Evolutionary conservation across 257 asterid genomes (phyloP).

Genomic region (Scutellaria minor): DNA sequence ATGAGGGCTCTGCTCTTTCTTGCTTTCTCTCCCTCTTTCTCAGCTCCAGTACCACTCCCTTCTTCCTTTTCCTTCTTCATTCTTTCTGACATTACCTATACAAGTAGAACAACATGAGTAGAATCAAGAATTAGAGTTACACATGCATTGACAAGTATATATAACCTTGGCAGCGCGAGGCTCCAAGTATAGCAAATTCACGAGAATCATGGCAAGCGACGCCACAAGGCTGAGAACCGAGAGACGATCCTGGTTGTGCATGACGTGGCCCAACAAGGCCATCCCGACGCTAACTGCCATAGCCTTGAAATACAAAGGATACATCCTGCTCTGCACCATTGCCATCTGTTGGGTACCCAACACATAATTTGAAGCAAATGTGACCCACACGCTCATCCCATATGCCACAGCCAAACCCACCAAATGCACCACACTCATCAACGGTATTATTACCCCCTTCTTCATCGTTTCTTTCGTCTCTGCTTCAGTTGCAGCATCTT

Average conservation of each 20-base stretch:
- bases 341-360: conserved; percentile 61
- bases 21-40: not conserved
- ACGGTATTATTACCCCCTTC: no score
- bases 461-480: no score
- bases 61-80: conserved; percentile 74
- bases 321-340: conserved; percentile 60
- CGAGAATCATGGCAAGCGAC: conserved; percentile 43
- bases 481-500: conserved; percentile 27
- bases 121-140: not conserved
- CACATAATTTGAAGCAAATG: conserved; percentile 56
- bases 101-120: not conserved
- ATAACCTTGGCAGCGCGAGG: conserved; percentile 65
- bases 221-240: not conserved
- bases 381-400: conserved; percentile 66
- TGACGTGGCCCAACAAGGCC: conserved; percentile 50
- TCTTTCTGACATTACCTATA: conserved; percentile 60
- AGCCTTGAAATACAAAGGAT: conserved; percentile 57
- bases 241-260: conserved; percentile 11
- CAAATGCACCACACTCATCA: conserved; percentile 43
- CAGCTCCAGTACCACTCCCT: conserved; percentile 26
- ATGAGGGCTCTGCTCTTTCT: not conserved
- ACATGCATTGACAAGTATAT: no score
- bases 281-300: conserved; percentile 57
- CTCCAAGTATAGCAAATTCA: conserved; percentile 57
- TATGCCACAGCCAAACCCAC: conserved; percentile 56